Evolutionary conservation across 306 rosid genomes (phyloP).

Genomic region (Boehmeria nivea): DNA sequence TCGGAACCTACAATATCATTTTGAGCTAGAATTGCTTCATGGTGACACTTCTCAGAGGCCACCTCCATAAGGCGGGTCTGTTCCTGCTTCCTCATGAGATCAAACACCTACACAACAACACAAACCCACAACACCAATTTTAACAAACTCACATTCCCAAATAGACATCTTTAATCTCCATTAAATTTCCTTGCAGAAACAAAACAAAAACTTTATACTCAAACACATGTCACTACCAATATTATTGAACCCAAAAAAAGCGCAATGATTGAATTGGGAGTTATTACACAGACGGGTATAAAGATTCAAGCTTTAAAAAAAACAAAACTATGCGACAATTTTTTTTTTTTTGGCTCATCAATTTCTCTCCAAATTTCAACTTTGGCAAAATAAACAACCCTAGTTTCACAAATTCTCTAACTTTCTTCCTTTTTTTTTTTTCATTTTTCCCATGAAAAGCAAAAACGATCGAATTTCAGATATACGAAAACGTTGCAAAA

Average conservation of each 20-base stretch:
- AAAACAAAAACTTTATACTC: not conserved
- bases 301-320: no score
- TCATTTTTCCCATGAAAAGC: no score
- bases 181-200: not conserved
- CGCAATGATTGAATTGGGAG: no score
- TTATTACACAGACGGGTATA: no score
- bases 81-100: slow-evolving; percentile 78
- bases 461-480: slow-evolving; percentile 1
- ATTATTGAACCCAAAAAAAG: no score
- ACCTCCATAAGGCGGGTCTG: slow-evolving; percentile 66
- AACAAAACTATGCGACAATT: not conserved
- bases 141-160: slow-evolving; percentile 4
- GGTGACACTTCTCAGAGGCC: slow-evolving; percentile 73
- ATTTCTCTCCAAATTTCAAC: not conserved
- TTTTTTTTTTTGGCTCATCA: no score
- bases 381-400: not conserved
- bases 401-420: not conserved
- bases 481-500: not conserved
- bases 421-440: not conserved
- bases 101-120: slow-evolving; percentile 56
- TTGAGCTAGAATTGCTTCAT: slow-evolving; percentile 66
- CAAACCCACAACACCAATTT: slow-evolving; percentile 16
- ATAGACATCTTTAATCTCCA: not conserved
- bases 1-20: slow-evolving; percentile 55
- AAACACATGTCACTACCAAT: no score